Percentiles rank a stretch among this genome's conserved stretches.
Evolutionary conservation across 2,329 filamentous ascomycete genomes (phyloP).

Genomic region (Hymenoscyphus fraxineus): DNA sequence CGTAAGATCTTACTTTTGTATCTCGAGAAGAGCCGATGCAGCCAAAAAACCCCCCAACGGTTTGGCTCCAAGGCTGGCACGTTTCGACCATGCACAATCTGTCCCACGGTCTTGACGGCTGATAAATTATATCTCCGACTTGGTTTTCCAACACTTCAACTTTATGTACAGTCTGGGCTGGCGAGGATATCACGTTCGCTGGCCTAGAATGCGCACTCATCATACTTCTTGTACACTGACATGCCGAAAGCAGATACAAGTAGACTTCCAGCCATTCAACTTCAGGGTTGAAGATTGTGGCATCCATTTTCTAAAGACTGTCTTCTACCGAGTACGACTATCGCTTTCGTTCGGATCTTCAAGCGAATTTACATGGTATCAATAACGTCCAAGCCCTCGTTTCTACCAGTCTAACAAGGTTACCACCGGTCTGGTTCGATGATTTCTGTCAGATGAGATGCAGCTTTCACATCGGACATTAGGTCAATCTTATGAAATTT

Average conservation of each 20-base stretch:
- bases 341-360: background rate
- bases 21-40: background rate
- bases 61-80: slow-evolving; percentile 2
- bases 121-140: background rate
- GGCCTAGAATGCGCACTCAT: background rate
- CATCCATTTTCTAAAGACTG: background rate
- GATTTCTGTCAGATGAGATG: too few species aligned
- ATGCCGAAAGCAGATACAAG: background rate
- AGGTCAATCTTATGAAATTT: too few species aligned
- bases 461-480: too few species aligned
- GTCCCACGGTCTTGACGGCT: background rate
- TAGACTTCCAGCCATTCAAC: background rate
- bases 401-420: too few species aligned
- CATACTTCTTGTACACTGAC: background rate
- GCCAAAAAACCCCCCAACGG: background rate
- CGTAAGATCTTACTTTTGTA: background rate
- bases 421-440: too few species aligned
- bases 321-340: background rate
- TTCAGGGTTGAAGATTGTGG: background rate
- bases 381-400: too few species aligned
- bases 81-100: background rate
- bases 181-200: background rate
- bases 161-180: background rate
- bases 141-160: background rate
- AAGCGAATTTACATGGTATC: background rate